Conservation (phyloP, 345 rosid species). For the Xanthoceras sorbifolium region DNA sequence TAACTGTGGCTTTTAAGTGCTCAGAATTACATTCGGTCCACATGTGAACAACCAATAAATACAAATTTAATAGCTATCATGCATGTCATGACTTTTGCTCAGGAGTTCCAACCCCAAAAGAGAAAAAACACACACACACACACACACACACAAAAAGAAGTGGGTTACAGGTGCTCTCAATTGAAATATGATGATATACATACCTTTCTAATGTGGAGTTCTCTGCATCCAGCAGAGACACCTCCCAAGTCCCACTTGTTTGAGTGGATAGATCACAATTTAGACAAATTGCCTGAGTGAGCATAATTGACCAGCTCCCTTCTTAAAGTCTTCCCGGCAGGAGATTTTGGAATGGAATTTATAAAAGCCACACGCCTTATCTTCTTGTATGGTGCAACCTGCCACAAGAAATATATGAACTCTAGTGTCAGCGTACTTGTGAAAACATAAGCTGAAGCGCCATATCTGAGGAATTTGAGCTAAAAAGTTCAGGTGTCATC, state of each 20-base stretch:
- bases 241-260: too few relatives aligned
- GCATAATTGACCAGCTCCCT: constrained; percentile 59
- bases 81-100: background rate
- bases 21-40: too few relatives aligned
- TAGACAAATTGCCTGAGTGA: constrained; percentile 37
- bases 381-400: constrained; percentile 95
- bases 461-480: background rate
- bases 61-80: too few relatives aligned
- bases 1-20: too few relatives aligned
- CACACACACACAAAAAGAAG: too few relatives aligned
- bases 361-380: constrained; percentile 77
- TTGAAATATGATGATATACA: background rate
- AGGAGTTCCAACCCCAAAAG: background rate
- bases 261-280: constrained; percentile 34
- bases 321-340: constrained; percentile 84
- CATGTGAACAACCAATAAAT: too few relatives aligned
- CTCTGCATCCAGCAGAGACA: background rate
- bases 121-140: too few relatives aligned
- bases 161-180: too few relatives aligned
- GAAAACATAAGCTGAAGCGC: too few relatives aligned
- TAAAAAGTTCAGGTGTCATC: background rate
- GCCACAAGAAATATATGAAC: constrained; percentile 19
- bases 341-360: constrained; percentile 64
- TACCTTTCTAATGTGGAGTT: background rate
- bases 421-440: background rate